Evolutionary conservation across 495 filamentous ascomycete genomes (phyloP).

Genomic region (Penicillium silybi): DNA sequence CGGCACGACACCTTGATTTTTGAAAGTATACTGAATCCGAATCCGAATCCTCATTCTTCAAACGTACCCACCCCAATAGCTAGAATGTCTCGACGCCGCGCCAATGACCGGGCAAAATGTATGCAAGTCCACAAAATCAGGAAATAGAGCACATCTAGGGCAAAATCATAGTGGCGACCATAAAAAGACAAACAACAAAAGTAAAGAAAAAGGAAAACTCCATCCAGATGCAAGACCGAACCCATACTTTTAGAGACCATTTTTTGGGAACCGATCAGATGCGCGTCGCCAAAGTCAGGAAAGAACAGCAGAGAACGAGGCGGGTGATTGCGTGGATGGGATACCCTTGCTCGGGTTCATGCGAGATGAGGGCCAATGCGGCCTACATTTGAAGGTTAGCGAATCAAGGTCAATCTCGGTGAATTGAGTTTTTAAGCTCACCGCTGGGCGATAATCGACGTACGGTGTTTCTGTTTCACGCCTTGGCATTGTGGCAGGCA

Average conservation of each 20-base stretch:
- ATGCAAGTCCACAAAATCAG: not conserved
- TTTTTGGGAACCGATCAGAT: slow-evolving; percentile 17
- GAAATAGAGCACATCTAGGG: not conserved
- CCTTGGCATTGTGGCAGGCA: slow-evolving; percentile 42
- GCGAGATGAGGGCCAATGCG: slow-evolving; percentile 1
- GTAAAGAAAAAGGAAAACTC: slow-evolving; percentile 13
- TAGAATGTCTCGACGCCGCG: not conserved
- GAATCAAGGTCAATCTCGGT: too few species aligned
- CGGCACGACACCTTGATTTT: too few species aligned
- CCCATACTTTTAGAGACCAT: slow-evolving; percentile 8
- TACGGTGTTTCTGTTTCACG: too few species aligned
- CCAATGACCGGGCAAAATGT: not conserved
- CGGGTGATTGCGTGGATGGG: slow-evolving; percentile 1
- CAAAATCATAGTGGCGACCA: not conserved
- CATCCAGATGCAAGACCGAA: slow-evolving; percentile 17
- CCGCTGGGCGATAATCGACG: too few species aligned
- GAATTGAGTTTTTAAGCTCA: not conserved
- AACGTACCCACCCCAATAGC: too few species aligned
- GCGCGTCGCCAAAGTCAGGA: slow-evolving; percentile 11
- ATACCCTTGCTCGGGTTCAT: slow-evolving; percentile 7
- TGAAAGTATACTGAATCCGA: not conserved
- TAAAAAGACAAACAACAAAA: not conserved
- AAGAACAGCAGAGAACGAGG: slow-evolving; percentile 1
- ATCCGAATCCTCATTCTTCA: not conserved
- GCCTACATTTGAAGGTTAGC: not conserved